Base-by-base conservation (phyloP, 176 grass and related monocot genomes). In the maize (Zea mays) region DNA sequence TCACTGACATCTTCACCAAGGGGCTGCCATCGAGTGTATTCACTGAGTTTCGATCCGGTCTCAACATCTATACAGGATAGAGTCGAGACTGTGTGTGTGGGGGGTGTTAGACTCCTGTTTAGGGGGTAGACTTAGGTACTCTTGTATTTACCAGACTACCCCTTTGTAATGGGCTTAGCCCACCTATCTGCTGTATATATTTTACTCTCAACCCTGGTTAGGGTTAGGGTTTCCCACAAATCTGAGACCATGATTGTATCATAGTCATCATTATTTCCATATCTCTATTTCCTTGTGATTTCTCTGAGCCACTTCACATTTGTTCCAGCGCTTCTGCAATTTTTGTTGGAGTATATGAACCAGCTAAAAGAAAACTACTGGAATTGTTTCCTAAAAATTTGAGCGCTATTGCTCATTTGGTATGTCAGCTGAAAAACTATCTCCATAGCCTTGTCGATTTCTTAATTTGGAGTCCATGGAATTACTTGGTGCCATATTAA, bases 311-410 rank as follows among this genome's bases (percentile, higher is more conserved):
- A 71, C 34, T 6, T 15, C 27, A 71, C 13, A 39, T 50, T 67
- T 50, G 39, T 60, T 33, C 69, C 85, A 93, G 88, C 10, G 91
- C 85, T 76, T 93, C 91, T 74, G 85, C 88, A 37, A 40, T 91
- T 75, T 94, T 91, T 84, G 67, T 94, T 21, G 92, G 92, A 57
- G 69, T 90, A 84, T 90, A 94, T 80, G 92, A 94, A 69, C 92
- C 88, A 73, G 72, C 88, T 39, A 94, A 94, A 78, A 86, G 82
- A 71, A 94, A 90, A 33, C 65, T 94, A 71, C 55, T 88, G 79
- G 79, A 85, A 66, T 45, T 81, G 6, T 76, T 91, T 88, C 83
- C 88, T 67, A 86, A 90, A 82, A 90, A 91, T 67, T 80, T 88
- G 41, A 94, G 92, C 67, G 83, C 86, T 46, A 16, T 91, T 62